Base-by-base conservation (phyloP, 441 rosid species). In the Pelargonium cotyledonis region DNA sequence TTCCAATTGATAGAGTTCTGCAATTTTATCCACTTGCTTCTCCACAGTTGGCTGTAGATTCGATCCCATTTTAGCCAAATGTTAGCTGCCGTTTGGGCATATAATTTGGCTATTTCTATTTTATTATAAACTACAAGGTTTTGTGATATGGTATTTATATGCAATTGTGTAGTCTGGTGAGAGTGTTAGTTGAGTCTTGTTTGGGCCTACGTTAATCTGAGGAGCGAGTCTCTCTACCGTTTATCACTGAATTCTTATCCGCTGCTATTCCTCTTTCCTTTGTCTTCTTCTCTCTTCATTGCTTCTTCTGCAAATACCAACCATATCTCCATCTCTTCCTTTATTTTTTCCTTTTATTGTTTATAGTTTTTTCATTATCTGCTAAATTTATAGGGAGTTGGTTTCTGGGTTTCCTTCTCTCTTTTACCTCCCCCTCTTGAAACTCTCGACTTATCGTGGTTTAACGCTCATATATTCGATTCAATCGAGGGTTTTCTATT, bases 171-270 rank as follows among this genome's bases (percentile, higher is more conserved):
- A 14, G 6, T 14, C 6, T 51, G 57, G 57, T 51, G 57, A 51
- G 57, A 14, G 57, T 14, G 57, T 51, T 51, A 1, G 57, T 51
- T 51, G 31, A 26, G 31, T 26, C 31, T 26, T 26, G 31, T 16
- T 18, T 72, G 92, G 79, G 40, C 87, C 85, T 76, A 82, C 78
- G 70, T 80, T 73, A 80, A 86, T 84, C 86, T 66, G 23, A 23
- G 8, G 53, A 11, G 4, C 67, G 51, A 75, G 57, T 65, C 72
- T 78, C 74, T 68, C 85, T 46, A 71, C 85, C 85, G 82, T 86
- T 81, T 69, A 82, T 77, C 75, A 46, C 49, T 65, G 7, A 49
- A 65, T 74, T 83, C 89, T 85, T 86, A 88, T 82, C 86, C 76
- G 2, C 55, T 63, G 5, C 14, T 53, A 0, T 6, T 16, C 35